Base-by-base conservation (phyloP, 139 green algal genomes). In the Tetratostichococcus sp. region DNA sequence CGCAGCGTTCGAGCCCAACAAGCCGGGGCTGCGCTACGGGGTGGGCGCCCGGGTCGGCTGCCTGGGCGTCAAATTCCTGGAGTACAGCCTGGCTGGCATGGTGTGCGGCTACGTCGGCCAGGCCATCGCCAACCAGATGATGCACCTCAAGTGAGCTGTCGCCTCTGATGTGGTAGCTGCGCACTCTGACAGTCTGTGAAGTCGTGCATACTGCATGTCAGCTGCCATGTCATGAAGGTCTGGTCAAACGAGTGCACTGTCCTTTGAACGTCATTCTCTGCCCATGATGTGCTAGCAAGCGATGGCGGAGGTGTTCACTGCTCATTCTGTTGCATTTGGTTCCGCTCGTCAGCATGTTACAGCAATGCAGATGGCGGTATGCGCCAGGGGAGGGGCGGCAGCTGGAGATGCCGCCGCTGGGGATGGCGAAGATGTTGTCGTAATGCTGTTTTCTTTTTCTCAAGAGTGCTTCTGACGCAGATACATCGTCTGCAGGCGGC, bases 71-170 rank as follows among this genome's bases (percentile, higher is more conserved):
- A 96, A 96, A 86, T 91, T 89, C 67, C 67, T 92, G 23, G 88
- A 98, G 86, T 98, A 98, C 82, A 87, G 73, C 28, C 79, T 97
- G 72, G 89, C 91, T 1, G 94, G 94, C 72, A 93, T 96, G 1
- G 72, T 76, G 22, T 98, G 93, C 75, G 94, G 94, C 67, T 79
- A 97, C 23, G 73, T 97, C 21, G 94, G 94, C 2, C 95, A 98
- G 86, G 89, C 85, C 70, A 72, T 98, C 21, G 93, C 93, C 76
- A 98, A 97, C 81, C 70, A 71, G 16, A 57, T 94, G 35, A 98
- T 98, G 90, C 59, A 78, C 11, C 65, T 88, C 70, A 96, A 92
- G 86, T 91, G 72, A 42, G 86, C 75, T 23, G 50, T 26, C 2
- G 17, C 2, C 50, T n/a, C 50, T 26, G 19, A 62, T 8, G 39